Conservation (phyloP, 2,329 filamentous ascomycete species). For the Waltergamsia citrina region DNA sequence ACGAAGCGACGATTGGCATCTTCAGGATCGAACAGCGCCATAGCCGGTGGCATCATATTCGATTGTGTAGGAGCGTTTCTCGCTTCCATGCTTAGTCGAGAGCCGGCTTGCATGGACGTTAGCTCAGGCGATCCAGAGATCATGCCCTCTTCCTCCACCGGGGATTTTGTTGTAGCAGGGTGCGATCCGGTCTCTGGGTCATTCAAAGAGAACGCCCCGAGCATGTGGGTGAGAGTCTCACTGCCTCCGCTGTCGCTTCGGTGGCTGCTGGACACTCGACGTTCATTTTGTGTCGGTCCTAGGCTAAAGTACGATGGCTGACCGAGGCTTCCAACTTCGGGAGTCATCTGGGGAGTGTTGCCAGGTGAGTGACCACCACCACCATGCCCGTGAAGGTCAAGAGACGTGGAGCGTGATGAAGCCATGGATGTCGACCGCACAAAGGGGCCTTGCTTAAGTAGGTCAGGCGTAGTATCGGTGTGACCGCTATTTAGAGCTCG, state of each 20-base stretch:
- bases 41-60: conserved; percentile 77
- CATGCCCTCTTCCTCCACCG: conserved; percentile 68
- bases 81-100: conserved; percentile 19
- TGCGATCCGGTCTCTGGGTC: conserved; percentile 33
- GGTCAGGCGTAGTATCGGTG: conserved; percentile 79
- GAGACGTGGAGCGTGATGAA: conserved; percentile 87
- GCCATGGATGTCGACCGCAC: conserved; percentile 74
- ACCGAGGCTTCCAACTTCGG: conserved; percentile 52
- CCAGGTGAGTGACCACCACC: conserved; percentile 58
- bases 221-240: conserved; percentile 74
- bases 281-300: conserved; percentile 45
- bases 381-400: conserved; percentile 67
- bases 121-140: conserved; percentile 71
- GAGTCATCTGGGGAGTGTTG: conserved; percentile 79
- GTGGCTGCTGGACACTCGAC: conserved; percentile 62
- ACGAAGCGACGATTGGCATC: conserved; percentile 91
- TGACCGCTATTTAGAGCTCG: conserved; percentile 70
- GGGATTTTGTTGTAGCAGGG: conserved; percentile 41
- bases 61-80: conserved; percentile 32
- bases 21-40: conserved; percentile 91
- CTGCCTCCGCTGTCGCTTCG: conserved; percentile 90
- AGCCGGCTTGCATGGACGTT: conserved; percentile 17
- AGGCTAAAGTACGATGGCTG: conserved; percentile 94
- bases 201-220: conserved; percentile 67
- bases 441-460: conserved; percentile 88